These are phyloP conservation scores for Tetrapisispora arboricola DNA, from an alignment of 805 yeast genomes.

Conservation along the genomic window DNA sequence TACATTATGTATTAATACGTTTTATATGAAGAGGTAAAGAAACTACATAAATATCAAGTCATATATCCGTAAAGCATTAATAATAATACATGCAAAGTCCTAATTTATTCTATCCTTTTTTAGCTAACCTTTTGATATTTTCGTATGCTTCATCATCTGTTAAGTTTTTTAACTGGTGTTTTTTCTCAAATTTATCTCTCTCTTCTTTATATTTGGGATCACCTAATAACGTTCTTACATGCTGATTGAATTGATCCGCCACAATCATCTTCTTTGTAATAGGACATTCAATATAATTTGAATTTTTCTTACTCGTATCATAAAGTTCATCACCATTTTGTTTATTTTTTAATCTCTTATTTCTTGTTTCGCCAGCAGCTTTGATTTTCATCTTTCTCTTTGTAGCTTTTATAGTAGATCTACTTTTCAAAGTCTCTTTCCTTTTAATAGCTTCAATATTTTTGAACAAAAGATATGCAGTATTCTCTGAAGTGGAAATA, in stretches of 20 bases:
- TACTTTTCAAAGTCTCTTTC: neutral
- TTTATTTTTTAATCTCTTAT: slow-evolving; percentile 14
- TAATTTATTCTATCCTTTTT: slow-evolving; percentile 6
- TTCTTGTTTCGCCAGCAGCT: slow-evolving; percentile 63
- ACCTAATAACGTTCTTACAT: slow-evolving; percentile 54
- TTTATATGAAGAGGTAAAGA: too few species aligned
- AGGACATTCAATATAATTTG: slow-evolving; percentile 54
- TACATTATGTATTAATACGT: too few species aligned
- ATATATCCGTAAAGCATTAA: too few species aligned
- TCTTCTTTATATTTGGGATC: slow-evolving; percentile 75
- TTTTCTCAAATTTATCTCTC: slow-evolving; percentile 45
- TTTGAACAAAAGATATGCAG: slow-evolving; percentile 2
- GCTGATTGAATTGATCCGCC: slow-evolving; percentile 59
- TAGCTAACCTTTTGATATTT: slow-evolving; percentile 44
- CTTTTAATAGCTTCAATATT: neutral
- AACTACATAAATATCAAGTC: too few species aligned
- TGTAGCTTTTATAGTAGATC: slow-evolving; percentile 29
- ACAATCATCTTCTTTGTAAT: slow-evolving; percentile 62
- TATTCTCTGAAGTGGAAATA: slow-evolving; percentile 2
- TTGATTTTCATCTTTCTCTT: slow-evolving; percentile 36
- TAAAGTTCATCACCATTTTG: neutral
- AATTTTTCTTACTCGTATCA: neutral
- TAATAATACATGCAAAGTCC: neutral
- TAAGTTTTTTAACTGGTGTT: slow-evolving; percentile 41
- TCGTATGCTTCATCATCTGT: slow-evolving; percentile 50